Evolutionary conservation across 1,284 basidiomycete genomes (phyloP).

Genomic region (Paramarasmius palmivorus): DNA sequence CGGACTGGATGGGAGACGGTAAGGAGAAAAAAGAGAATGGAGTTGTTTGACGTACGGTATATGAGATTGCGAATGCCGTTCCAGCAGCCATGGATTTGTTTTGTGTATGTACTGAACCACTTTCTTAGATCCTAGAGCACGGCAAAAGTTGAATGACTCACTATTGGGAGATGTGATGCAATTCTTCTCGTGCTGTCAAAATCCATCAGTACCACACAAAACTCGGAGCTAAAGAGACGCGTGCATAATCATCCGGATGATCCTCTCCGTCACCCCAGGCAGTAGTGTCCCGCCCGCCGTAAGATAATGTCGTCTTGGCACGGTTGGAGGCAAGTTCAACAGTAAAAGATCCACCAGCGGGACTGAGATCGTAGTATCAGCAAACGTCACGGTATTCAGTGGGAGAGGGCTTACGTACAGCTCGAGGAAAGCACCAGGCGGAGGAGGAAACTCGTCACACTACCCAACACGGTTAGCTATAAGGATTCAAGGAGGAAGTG

Average conservation of each 20-base stretch:
- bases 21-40: not conserved
- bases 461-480: not conserved
- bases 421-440: not conserved
- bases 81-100: conserved; percentile 9
- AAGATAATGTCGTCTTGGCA: not conserved
- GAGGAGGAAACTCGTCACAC: not conserved
- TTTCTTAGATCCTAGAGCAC: too few species aligned
- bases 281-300: not conserved
- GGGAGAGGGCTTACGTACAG: not conserved
- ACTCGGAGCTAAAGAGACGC: not conserved
- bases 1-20: not conserved
- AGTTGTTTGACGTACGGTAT: not conserved
- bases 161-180: not conserved
- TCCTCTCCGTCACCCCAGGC: too few species aligned
- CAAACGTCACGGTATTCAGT: too few species aligned
- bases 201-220: not conserved
- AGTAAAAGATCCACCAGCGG: not conserved
- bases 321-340: not conserved
- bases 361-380: not conserved
- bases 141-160: not conserved
- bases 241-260: not conserved
- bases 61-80: conserved; percentile 10
- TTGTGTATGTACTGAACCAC: conserved; percentile 3
- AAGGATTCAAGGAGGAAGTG: not conserved
- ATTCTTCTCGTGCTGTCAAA: not conserved